These are phyloP conservation scores for Pachyrhizus erosus DNA, from an alignment of 306 rosid genomes.

Conservation along the genomic window DNA sequence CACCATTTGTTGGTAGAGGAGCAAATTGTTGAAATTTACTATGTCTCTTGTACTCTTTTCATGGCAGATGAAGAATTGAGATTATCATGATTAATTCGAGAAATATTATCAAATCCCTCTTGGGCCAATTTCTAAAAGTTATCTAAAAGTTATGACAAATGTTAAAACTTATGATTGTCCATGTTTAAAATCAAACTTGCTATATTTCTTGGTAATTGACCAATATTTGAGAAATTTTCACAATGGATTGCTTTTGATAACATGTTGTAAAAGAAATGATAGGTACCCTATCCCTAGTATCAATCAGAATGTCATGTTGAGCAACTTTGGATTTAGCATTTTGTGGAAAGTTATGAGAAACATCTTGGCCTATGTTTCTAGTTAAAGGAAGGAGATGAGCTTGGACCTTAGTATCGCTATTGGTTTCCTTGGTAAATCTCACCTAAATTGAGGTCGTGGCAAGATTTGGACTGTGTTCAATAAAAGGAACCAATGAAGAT, in stretches of 20 bases:
- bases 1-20: conserved; percentile 50
- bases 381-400: conserved; percentile 46
- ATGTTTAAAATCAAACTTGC: conserved; percentile 74
- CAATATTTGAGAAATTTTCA: conserved; percentile 55
- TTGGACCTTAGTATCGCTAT: conserved; percentile 40
- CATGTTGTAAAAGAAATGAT: conserved; percentile 77
- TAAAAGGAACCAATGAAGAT: conserved; percentile 50
- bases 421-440: conserved; percentile 47
- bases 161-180: conserved; percentile 80
- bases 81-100: conserved; percentile 79
- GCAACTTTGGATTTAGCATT: conserved; percentile 51
- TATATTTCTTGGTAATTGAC: conserved; percentile 70
- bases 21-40: conserved; percentile 49
- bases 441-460: conserved; percentile 49
- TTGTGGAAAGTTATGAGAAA: conserved; percentile 48
- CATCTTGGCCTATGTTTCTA: conserved; percentile 44
- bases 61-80: conserved; percentile 53
- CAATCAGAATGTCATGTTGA: conserved; percentile 74
- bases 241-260: conserved; percentile 80
- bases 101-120: conserved; percentile 66
- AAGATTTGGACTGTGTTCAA: conserved; percentile 51
- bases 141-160: too few relatives aligned
- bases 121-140: conserved; percentile 80
- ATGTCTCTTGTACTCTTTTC: conserved; percentile 52
- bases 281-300: conserved; percentile 82